Conservation (phyloP, 495 filamentous ascomycete genomes). For the Penicillium waksmanii region DNA sequence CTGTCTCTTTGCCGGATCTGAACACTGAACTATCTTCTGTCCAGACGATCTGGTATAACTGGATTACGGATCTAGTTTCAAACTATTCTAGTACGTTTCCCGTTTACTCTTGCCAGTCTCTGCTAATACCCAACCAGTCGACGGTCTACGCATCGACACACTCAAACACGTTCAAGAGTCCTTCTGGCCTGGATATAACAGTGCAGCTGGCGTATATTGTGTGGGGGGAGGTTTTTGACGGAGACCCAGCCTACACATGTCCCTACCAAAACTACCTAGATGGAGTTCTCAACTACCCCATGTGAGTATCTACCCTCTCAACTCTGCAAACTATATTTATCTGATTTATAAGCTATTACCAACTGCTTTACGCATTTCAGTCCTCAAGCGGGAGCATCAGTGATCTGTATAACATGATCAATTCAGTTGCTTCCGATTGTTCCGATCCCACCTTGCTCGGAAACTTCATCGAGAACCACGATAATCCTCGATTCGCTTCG, state of each 20-base stretch:
- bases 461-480: conserved; percentile 82
- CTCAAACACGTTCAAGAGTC: conserved; percentile 71
- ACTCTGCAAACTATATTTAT: neutral
- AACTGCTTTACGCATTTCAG: conserved; percentile 63
- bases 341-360: conserved; percentile 48
- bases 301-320: conserved; percentile 22
- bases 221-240: conserved; percentile 72
- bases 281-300: conserved; percentile 69
- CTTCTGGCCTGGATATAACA: conserved; percentile 68
- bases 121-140: conserved; percentile 45
- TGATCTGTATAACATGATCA: conserved; percentile 61
- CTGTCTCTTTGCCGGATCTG: conserved; percentile 68
- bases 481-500: conserved; percentile 68
- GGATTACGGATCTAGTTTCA: conserved; percentile 64
- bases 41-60: conserved; percentile 61
- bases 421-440: conserved; percentile 56
- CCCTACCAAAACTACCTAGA: conserved; percentile 64
- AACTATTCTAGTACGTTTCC: conserved; percentile 61
- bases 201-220: conserved; percentile 70
- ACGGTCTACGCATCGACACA: conserved; percentile 81
- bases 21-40: conserved; percentile 63
- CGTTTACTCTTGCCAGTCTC: neutral
- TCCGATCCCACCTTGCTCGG: conserved; percentile 67
- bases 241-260: conserved; percentile 63
- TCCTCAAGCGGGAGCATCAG: conserved; percentile 61